These are phyloP conservation scores for Psilocybe mexicana DNA, from an alignment of 1,284 basidiomycete species.

Conservation along the genomic window DNA sequence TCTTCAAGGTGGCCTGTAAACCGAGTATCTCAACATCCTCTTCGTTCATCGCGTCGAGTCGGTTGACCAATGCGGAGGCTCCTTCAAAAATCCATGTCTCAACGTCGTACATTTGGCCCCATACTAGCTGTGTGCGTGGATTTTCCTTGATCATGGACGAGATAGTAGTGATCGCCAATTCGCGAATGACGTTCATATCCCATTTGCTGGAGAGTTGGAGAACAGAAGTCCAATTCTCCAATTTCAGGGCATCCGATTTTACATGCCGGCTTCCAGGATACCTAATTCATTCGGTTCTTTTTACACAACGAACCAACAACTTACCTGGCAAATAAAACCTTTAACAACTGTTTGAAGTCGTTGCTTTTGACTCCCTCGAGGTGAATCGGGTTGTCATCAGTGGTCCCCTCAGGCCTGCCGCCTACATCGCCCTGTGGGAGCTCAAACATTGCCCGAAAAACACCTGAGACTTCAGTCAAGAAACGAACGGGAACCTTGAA, in stretches of 20 bases:
- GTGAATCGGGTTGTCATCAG: constrained; percentile 8
- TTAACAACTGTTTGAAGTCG: constrained; percentile 13
- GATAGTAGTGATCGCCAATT: constrained; percentile 21
- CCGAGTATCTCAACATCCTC: constrained; percentile 24
- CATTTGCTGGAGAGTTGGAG: constrained; percentile 26
- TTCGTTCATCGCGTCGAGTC: constrained; percentile 20
- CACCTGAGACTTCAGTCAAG: constrained; percentile 24
- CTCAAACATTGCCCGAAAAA: constrained; percentile 27
- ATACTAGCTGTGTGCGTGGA: constrained; percentile 18
- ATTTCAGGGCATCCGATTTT: constrained; percentile 4
- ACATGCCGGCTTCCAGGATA: not conserved
- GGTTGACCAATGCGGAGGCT: constrained; percentile 21
- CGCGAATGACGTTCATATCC: constrained; percentile 22
- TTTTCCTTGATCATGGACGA: constrained; percentile 12
- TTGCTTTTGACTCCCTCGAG: constrained; percentile 11
- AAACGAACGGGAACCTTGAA: constrained; percentile 27
- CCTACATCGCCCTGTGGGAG: constrained; percentile 9
- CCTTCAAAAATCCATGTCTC: constrained; percentile 25
- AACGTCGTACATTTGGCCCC: constrained; percentile 23
- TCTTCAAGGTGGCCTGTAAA: constrained; percentile 20
- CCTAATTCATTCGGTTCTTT: no score
- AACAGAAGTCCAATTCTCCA: constrained; percentile 24
- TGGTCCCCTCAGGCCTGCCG: not conserved
- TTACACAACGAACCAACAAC: not conserved
- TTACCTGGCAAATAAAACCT: constrained; percentile 12